A percentile compares a stretch with the other conserved stretches of the same genome.
Evolutionary conservation across 2,329 filamentous ascomycete genomes (phyloP).

Genomic region (Colletotrichum incanum): DNA sequence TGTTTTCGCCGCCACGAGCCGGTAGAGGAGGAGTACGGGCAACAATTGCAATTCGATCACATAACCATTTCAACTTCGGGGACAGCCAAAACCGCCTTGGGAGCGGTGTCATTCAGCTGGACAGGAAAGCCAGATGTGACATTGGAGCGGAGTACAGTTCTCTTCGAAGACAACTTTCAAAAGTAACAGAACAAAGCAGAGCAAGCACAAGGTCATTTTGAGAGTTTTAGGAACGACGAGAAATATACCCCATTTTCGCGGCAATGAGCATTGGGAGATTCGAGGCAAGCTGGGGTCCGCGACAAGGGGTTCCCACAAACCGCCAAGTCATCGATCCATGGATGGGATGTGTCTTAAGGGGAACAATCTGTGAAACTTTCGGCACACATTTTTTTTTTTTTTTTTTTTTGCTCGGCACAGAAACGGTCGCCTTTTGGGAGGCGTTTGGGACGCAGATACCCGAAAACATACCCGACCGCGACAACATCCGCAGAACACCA

Average conservation of each 20-base stretch:
- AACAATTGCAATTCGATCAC: background rate
- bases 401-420: background rate
- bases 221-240: background rate
- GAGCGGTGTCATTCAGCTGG: constrained; percentile 3
- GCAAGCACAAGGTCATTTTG: background rate
- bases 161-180: background rate
- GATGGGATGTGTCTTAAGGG: background rate
- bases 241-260: background rate
- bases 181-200: background rate
- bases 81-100: constrained; percentile 26
- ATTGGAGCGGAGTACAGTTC: constrained; percentile 6
- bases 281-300: constrained; percentile 22
- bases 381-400: background rate
- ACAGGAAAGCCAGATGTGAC: background rate
- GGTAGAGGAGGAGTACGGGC: background rate
- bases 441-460: background rate
- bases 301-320: constrained; percentile 26
- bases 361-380: background rate
- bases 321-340: constrained; percentile 22
- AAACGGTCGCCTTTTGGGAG: too few relatives aligned
- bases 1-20: background rate
- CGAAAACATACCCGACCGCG: background rate
- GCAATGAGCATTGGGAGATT: background rate
- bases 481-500: background rate
- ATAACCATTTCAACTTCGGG: constrained; percentile 5